Evolutionary conservation across 768 basidiomycete genomes (phyloP).

Genomic region (Sporobolomyces pararoseus): DNA sequence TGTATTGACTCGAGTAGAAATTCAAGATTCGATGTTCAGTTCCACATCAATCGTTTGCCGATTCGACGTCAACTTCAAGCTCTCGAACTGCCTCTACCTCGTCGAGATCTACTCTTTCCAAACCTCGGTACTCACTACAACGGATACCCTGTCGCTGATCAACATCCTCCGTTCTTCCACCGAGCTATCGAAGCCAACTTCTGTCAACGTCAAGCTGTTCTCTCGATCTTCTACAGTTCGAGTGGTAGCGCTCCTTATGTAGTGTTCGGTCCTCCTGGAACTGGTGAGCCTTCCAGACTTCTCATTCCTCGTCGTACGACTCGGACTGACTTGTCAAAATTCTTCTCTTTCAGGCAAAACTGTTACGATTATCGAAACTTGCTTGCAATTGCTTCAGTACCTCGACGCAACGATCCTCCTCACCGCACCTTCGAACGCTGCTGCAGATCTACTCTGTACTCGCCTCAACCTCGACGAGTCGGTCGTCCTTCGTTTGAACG

Average conservation of each 20-base stretch:
- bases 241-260: slow-evolving; percentile 45
- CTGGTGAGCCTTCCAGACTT: no score
- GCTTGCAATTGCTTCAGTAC: slow-evolving; percentile 45
- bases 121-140: neutral
- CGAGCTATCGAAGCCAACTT: slow-evolving; percentile 40
- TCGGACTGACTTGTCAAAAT: no score
- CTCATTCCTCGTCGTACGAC: no score
- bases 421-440: slow-evolving; percentile 48
- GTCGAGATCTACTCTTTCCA: slow-evolving; percentile 15
- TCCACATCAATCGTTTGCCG: slow-evolving; percentile 6
- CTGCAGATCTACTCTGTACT: slow-evolving; percentile 48
- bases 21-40: slow-evolving; percentile 14
- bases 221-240: slow-evolving; percentile 31
- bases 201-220: slow-evolving; percentile 46
- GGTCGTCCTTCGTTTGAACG: slow-evolving; percentile 34
- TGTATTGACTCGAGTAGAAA: no score
- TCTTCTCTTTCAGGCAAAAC: slow-evolving; percentile 30
- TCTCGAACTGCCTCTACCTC: neutral
- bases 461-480: slow-evolving; percentile 28
- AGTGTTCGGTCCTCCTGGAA: slow-evolving; percentile 49
- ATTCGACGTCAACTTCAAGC: slow-evolving; percentile 5
- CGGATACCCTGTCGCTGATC: neutral
- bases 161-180: neutral
- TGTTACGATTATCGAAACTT: slow-evolving; percentile 42
- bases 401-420: slow-evolving; percentile 43